Base-by-base conservation (phyloP, 2,329 filamentous ascomycete genomes). In the Ceratocystis smalleyi region DNA sequence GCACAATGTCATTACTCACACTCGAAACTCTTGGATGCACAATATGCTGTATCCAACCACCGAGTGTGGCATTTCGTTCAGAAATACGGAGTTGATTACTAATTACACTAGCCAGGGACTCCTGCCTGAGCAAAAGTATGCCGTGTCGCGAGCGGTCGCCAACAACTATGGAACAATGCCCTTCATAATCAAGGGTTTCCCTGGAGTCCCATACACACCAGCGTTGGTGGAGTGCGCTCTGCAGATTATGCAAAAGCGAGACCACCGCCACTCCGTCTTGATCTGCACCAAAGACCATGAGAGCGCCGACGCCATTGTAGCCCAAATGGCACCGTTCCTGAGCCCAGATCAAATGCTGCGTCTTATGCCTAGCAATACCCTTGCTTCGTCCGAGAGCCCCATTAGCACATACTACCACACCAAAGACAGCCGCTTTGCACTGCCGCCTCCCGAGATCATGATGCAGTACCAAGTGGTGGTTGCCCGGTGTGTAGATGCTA, bases 151-250 rank as follows among this genome's bases (percentile, higher is more conserved):
- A 8, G 40, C 40, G 19, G 27, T 47, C 5, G 43, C 22, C 30
- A 61, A 61, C 24, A 30, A 61, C 27, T 61, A 61, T 43, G 59
- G 59, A 12, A 61, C 35, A 30, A 15, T 61, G 3, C 59, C 43
- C 1, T 61, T 61, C 43, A 10, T 61, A 47, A 27, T 61, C 15
- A 61, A 40, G 24, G 59, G 24, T 15, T 49, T 19, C 12, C 40
- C 59, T 32, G n/a, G 2, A 32, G 24, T 61, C 10, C n/a, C 35
- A 6, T 47, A 35, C 7, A 47, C 45, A n/a, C 22, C 59, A n/a
- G 40, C 19, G 7, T 12, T 61, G 43, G 45, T 61, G 17, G 59
- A 61, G n/a, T 45, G 32, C n/a, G 19, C 59, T 17, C 6, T 61
- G 2, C 59, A 61, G n/a, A 27, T 47, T 27, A 12, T 27, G 12